These are phyloP conservation scores for Anthracocystis walkeri DNA, from an alignment of 1,284 basidiomycete genomes.

Conservation along the genomic window DNA sequence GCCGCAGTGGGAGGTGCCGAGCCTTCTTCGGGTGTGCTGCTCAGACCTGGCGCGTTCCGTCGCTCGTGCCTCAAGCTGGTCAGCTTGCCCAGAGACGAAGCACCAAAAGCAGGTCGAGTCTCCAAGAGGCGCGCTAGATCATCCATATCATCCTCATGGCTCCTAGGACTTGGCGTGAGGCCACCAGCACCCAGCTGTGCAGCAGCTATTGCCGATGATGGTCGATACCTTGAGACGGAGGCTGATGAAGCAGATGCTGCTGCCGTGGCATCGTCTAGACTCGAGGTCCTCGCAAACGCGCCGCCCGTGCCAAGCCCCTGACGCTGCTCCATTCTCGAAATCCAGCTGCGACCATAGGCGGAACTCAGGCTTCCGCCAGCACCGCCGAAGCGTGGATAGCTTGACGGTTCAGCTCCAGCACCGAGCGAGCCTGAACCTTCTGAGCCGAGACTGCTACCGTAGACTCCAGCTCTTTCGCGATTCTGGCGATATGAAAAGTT, in stretches of 20 bases:
- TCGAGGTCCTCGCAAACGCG: conserved; percentile 40
- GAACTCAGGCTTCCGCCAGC: conserved; percentile 43
- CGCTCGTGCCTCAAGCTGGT: conserved; percentile 28
- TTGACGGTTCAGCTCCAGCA: conserved; percentile 39
- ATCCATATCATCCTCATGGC: conserved; percentile 60
- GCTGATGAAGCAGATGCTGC: conserved; percentile 29
- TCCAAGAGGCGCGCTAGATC: conserved; percentile 57
- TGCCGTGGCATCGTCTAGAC: conserved; percentile 39
- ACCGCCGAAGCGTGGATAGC: conserved; percentile 39
- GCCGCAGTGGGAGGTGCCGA: neutral
- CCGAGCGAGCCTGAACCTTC: conserved; percentile 29
- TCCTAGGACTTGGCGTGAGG: conserved; percentile 41
- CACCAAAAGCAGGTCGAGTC: conserved; percentile 37
- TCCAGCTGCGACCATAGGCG: conserved; percentile 53
- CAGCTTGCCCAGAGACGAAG: conserved; percentile 33
- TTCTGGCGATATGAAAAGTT: conserved; percentile 56
- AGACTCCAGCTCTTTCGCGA: conserved; percentile 27
- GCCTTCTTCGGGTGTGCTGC: conserved; percentile 42
- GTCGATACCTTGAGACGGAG: conserved; percentile 29
- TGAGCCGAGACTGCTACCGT: conserved; percentile 42
- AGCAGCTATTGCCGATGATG: conserved; percentile 7
- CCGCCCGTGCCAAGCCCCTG: conserved; percentile 43
- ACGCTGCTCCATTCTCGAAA: conserved; percentile 57
- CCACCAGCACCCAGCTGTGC: conserved; percentile 18
- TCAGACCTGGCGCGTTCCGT: conserved; percentile 28